Conservation (phyloP, 495 filamentous ascomycete genomes). For the Penicillium waksmanii region DNA sequence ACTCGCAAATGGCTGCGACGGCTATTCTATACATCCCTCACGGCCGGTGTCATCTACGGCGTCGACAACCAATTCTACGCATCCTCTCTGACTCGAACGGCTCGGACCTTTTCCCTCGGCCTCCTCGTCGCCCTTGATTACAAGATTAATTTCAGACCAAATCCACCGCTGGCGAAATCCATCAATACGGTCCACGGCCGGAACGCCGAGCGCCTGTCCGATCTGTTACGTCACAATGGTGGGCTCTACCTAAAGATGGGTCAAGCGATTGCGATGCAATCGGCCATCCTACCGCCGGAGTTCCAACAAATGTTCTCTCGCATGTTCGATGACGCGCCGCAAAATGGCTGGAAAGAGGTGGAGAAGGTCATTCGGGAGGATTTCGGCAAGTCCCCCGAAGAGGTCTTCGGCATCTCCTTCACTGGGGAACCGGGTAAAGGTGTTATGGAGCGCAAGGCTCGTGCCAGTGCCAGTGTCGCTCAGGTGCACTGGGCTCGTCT, state of each 20-base stretch:
- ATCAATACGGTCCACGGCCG: constrained; percentile 76
- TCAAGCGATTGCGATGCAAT: constrained; percentile 98
- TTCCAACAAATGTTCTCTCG: constrained; percentile 93
- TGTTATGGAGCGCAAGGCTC: constrained; percentile 83
- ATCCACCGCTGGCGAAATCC: constrained; percentile 68
- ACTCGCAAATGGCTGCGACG: constrained; percentile 76
- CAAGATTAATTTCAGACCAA: constrained; percentile 89
- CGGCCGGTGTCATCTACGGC: constrained; percentile 62
- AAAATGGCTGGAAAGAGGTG: constrained; percentile 89
- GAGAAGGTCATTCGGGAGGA: constrained; percentile 86
- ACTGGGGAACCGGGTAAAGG: constrained; percentile 66
- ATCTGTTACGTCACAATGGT: constrained; percentile 81
- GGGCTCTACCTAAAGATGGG: constrained; percentile 97
- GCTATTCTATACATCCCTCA: constrained; percentile 63
- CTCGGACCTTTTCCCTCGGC: constrained; percentile 77
- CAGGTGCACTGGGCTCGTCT: constrained; percentile 95
- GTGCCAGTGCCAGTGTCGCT: constrained; percentile 89
- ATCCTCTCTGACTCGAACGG: constrained; percentile 74
- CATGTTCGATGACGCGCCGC: constrained; percentile 98
- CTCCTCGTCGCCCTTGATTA: constrained; percentile 88
- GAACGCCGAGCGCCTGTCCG: constrained; percentile 78
- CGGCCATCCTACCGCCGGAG: constrained; percentile 85
- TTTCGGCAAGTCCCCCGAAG: constrained; percentile 79
- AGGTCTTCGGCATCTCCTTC: constrained; percentile 88
- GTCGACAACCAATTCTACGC: constrained; percentile 77